Percentiles rank a stretch among this genome's conserved stretches.
Evolutionary conservation across 2,329 filamentous ascomycete genomes (phyloP).

Genomic region (Aspergillaceae sp.): DNA sequence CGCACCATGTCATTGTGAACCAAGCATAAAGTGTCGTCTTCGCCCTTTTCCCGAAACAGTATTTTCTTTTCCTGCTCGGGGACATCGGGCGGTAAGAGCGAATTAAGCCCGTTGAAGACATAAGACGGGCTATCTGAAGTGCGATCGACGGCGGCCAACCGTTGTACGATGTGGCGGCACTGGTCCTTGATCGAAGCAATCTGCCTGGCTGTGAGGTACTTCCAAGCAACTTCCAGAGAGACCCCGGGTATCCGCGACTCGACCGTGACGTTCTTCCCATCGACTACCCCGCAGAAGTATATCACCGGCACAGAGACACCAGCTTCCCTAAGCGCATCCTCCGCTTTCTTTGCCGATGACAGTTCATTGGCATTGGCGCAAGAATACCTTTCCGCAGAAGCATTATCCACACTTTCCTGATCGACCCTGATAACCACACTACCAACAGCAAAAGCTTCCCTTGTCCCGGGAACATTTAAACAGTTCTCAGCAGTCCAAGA

Average conservation of each 20-base stretch:
- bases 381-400: slow-evolving; percentile 23
- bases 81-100: slow-evolving; percentile 16
- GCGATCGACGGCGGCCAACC: slow-evolving; percentile 18
- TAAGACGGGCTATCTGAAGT: slow-evolving; percentile 24
- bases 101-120: slow-evolving; percentile 25
- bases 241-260: slow-evolving; percentile 34
- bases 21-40: slow-evolving; percentile 20
- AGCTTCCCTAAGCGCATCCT: slow-evolving; percentile 24
- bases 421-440: slow-evolving; percentile 32
- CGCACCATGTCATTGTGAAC: slow-evolving; percentile 31
- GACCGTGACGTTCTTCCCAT: slow-evolving; percentile 32
- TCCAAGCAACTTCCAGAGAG: slow-evolving; percentile 32
- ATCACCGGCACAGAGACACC: slow-evolving; percentile 27
- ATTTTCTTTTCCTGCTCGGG: slow-evolving; percentile 23
- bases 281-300: slow-evolving; percentile 30
- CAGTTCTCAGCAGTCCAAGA: slow-evolving; percentile 25
- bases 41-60: slow-evolving; percentile 21
- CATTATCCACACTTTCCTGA: slow-evolving; percentile 16
- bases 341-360: slow-evolving; percentile 25
- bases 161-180: slow-evolving; percentile 26
- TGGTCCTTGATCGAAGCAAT: slow-evolving; percentile 28
- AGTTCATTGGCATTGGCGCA: slow-evolving; percentile 31
- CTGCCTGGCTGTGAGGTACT: slow-evolving; percentile 25
- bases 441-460: slow-evolving; percentile 29
- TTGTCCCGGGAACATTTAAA: slow-evolving; percentile 20